Evolutionary conservation across 2,329 filamentous ascomycete genomes (phyloP).

Genomic region (Claviceps arundinis): DNA sequence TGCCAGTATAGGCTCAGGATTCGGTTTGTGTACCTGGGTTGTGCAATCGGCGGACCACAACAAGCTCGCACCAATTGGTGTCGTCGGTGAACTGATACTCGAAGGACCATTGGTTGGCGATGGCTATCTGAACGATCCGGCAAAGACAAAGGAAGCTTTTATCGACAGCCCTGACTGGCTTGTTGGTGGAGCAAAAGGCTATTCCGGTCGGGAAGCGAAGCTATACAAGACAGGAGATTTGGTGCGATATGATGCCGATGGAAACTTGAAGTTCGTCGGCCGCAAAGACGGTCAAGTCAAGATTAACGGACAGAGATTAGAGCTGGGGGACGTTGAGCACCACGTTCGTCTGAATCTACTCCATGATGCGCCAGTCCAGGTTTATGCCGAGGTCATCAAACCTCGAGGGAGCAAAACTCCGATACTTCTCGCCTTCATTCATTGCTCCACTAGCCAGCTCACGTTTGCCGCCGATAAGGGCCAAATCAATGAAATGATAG

Average conservation of each 20-base stretch:
- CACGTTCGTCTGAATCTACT: not conserved
- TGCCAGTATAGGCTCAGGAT: constrained; percentile 3
- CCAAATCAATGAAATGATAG: not conserved
- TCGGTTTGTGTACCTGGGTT: constrained; percentile 4
- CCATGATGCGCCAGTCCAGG: not conserved
- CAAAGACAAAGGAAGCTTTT: constrained; percentile 30
- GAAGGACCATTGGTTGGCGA: constrained; percentile 31
- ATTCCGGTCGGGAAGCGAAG: constrained; percentile 7
- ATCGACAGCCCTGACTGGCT: constrained; percentile 25
- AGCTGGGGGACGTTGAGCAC: constrained; percentile 20
- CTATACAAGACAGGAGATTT: constrained; percentile 36
- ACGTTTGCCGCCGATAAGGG: not conserved
- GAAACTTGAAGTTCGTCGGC: constrained; percentile 28
- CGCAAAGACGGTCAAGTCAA: constrained; percentile 43
- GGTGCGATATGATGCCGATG: constrained; percentile 22
- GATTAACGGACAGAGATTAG: constrained; percentile 39
- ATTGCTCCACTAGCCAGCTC: not conserved
- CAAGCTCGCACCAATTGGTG: constrained; percentile 16
- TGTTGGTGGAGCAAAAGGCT: not conserved
- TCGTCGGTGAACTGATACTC: constrained; percentile 23
- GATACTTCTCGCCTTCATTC: constrained; percentile 1
- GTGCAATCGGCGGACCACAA: not conserved
- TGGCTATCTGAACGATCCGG: constrained; percentile 33
- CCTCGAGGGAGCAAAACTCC: not conserved
- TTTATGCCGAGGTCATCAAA: constrained; percentile 1